Conservation (phyloP, 345 rosid genomes). For the Erodium maritimum region DNA sequence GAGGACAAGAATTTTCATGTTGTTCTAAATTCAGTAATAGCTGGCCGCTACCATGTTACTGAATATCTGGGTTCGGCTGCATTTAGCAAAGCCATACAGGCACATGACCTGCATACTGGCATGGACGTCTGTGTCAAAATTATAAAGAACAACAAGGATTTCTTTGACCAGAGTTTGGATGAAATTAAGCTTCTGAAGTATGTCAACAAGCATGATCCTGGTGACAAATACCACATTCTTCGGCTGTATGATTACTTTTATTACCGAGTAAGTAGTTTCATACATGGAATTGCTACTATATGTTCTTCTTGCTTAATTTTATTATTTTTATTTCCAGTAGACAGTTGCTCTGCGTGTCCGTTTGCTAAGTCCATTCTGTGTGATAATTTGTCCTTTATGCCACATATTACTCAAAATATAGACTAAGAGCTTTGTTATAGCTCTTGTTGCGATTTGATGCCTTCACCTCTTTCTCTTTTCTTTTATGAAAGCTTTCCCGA, state of each 20-base stretch:
- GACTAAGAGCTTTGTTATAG: too few relatives aligned
- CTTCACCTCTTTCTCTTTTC: too few relatives aligned
- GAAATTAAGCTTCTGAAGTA: constrained; percentile 97
- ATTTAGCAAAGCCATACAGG: constrained; percentile 98
- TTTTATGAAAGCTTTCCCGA: too few relatives aligned
- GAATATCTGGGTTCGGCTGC: constrained; percentile 99
- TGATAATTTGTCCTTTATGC: background rate
- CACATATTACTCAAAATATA: background rate
- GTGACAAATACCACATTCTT: constrained; percentile 87
- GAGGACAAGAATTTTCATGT: constrained; percentile 99
- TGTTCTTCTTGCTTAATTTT: background rate
- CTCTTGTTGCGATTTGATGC: too few relatives aligned
- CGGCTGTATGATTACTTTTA: constrained; percentile 96
- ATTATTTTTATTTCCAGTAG: background rate
- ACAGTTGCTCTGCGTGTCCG: background rate
- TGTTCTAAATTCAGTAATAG: constrained; percentile 82
- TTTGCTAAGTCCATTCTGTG: background rate
- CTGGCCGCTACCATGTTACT: constrained; percentile 96
- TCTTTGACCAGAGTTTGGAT: constrained; percentile 98
- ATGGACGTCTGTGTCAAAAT: constrained; percentile 98
- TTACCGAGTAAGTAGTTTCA: constrained; percentile 58
- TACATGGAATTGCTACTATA: constrained; percentile 3
- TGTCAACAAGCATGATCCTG: constrained; percentile 98
- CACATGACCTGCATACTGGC: constrained; percentile 96
- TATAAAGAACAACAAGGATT: constrained; percentile 97